These are phyloP conservation scores for Saccharomycopsis sp. DNA, from an alignment of 805 yeast genomes.

Conservation along the genomic window DNA sequence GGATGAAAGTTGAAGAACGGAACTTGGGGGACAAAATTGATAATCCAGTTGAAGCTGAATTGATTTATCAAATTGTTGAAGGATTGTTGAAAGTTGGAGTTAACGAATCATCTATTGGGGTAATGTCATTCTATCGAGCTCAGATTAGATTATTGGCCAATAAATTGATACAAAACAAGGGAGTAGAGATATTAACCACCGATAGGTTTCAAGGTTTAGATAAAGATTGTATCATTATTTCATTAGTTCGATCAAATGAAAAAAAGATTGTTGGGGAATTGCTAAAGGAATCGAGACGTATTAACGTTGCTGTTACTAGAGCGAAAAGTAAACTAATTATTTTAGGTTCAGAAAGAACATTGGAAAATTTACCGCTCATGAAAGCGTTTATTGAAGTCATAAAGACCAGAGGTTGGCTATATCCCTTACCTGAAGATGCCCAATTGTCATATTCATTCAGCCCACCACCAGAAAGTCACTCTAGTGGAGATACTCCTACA, in stretches of 20 bases:
- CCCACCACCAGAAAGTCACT: not conserved
- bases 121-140: conserved; percentile 83
- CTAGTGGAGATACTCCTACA: not conserved
- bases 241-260: conserved; percentile 77
- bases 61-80: conserved; percentile 57
- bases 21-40: conserved; percentile 59
- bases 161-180: conserved; percentile 24
- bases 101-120: conserved; percentile 55
- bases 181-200: conserved; percentile 79
- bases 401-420: conserved; percentile 54
- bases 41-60: conserved; percentile 64
- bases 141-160: conserved; percentile 52
- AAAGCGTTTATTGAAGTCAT: conserved; percentile 55
- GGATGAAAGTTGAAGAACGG: conserved; percentile 44
- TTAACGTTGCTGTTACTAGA: conserved; percentile 92
- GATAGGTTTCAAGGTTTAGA: conserved; percentile 96
- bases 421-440: conserved; percentile 44
- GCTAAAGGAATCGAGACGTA: conserved; percentile 80
- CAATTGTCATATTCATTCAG: conserved; percentile 21
- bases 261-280: conserved; percentile 65
- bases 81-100: conserved; percentile 57
- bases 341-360: conserved; percentile 68
- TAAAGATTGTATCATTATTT: conserved; percentile 83
- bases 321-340: conserved; percentile 79
- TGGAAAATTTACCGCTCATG: conserved; percentile 44